Conservation (phyloP, 805 yeast species). For the Cyberlindnera samutprakarnensis region DNA sequence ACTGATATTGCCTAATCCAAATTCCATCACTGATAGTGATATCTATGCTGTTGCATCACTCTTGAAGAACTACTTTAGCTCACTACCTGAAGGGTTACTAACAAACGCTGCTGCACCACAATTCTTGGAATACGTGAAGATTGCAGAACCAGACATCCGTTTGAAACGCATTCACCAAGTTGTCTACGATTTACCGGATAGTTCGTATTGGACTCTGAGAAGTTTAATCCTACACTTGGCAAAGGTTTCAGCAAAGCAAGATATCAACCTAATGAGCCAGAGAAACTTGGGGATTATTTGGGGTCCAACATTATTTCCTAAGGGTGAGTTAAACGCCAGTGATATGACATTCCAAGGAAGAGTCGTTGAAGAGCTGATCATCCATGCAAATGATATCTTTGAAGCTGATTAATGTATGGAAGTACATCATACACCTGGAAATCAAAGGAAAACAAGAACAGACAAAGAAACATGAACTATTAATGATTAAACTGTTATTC, state of each 20-base stretch:
- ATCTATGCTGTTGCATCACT: constrained; percentile 84
- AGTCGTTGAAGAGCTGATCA: constrained; percentile 77
- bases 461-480: too few species aligned
- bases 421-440: too few species aligned
- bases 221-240: constrained; percentile 80
- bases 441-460: too few species aligned
- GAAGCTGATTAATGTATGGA: constrained; percentile 54
- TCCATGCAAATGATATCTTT: constrained; percentile 76
- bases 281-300: constrained; percentile 83
- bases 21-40: constrained; percentile 64
- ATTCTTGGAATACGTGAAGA: constrained; percentile 65
- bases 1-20: constrained; percentile 46
- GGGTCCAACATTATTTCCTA: constrained; percentile 84
- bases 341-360: constrained; percentile 71
- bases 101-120: constrained; percentile 53
- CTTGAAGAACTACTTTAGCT: constrained; percentile 73
- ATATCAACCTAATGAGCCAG: constrained; percentile 70
- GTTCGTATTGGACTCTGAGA: constrained; percentile 87
- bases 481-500: too few species aligned
- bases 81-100: constrained; percentile 81
- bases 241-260: constrained; percentile 56
- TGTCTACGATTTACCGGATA: constrained; percentile 87
- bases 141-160: constrained; percentile 51
- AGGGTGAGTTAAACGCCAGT: constrained; percentile 57
- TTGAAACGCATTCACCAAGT: constrained; percentile 77